Evolutionary conservation across 192 early-diverging fungal genomes (phyloP).

Genomic region (Coemansia sp.): DNA sequence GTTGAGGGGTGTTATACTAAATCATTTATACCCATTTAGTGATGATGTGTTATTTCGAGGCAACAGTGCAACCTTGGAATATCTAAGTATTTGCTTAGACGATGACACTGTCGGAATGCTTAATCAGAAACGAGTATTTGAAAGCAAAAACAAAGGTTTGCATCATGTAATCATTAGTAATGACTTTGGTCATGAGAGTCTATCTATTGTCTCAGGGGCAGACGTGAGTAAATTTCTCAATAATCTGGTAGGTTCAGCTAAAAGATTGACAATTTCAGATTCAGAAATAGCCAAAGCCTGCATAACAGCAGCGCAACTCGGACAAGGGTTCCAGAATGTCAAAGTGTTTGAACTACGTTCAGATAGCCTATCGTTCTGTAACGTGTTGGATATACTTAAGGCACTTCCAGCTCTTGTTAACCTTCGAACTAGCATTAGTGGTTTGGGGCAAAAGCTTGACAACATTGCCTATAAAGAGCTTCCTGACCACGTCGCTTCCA

Average conservation of each 20-base stretch:
- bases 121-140: not conserved
- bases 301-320: not conserved
- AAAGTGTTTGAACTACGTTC: not conserved
- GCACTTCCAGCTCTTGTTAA: not conserved
- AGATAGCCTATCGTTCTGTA: not conserved
- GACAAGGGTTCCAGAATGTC: not conserved
- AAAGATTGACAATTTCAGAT: too few relatives aligned
- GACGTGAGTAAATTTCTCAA: too few relatives aligned
- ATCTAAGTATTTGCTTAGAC: not conserved
- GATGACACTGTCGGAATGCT: not conserved
- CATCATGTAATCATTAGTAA: too few relatives aligned
- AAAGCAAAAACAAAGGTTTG: too few relatives aligned
- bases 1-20: too few relatives aligned
- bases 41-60: conserved; percentile 12
- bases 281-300: too few relatives aligned
- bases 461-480: not conserved
- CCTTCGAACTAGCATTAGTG: not conserved
- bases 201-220: too few relatives aligned
- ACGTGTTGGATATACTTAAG: not conserved
- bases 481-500: not conserved
- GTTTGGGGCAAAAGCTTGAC: not conserved
- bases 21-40: not conserved
- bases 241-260: too few relatives aligned
- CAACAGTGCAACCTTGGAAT: conserved; percentile 5
- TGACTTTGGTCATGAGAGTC: too few relatives aligned